Percentiles rank a stretch among this genome's conserved stretches.
phyloP scores from a whole-genome alignment of 768 basidiomycete species.

The Kwoniella bestiolae region DNA sequence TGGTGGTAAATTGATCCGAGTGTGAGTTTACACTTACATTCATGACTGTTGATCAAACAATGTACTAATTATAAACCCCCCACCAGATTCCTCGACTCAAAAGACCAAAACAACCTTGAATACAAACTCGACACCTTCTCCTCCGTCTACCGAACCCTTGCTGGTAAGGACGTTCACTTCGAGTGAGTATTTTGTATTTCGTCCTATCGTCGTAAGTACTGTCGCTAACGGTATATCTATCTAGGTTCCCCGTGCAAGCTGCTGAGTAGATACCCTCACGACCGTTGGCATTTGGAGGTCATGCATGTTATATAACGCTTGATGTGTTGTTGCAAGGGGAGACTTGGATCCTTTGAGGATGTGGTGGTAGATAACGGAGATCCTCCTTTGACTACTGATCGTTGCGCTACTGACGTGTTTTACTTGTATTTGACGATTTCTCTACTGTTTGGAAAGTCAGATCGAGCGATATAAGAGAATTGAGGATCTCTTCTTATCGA shows the following conservation, averaged over 20 bases:
- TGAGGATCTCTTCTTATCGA: too few species aligned
- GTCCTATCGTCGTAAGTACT: neutral
- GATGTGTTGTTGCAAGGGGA: neutral
- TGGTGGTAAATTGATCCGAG: constrained; percentile 94
- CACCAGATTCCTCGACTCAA: constrained; percentile 88
- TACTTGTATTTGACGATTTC: too few species aligned
- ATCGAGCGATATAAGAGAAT: too few species aligned
- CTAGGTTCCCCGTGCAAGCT: constrained; percentile 49
- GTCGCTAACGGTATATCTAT: constrained; percentile 10
- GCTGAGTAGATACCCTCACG: constrained; percentile 41
- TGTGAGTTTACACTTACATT: constrained; percentile 68
- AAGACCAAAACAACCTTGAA: constrained; percentile 96
- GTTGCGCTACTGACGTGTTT: neutral
- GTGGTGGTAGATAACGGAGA: neutral
- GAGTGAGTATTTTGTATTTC: constrained; percentile 38
- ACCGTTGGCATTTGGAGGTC: constrained; percentile 29
- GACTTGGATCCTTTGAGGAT: constrained; percentile 8
- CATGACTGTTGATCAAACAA: neutral
- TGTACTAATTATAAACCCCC: neutral
- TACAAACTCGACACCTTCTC: constrained; percentile 99
- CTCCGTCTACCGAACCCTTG: constrained; percentile 87
- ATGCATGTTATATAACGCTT: constrained; percentile 33
- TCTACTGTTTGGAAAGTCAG: too few species aligned
- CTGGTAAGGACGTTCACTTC: constrained; percentile 85
- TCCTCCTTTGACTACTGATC: constrained; percentile 1